Base-by-base conservation (phyloP, 805 yeast genomes). In the Henningerozyma blattae region DNA sequence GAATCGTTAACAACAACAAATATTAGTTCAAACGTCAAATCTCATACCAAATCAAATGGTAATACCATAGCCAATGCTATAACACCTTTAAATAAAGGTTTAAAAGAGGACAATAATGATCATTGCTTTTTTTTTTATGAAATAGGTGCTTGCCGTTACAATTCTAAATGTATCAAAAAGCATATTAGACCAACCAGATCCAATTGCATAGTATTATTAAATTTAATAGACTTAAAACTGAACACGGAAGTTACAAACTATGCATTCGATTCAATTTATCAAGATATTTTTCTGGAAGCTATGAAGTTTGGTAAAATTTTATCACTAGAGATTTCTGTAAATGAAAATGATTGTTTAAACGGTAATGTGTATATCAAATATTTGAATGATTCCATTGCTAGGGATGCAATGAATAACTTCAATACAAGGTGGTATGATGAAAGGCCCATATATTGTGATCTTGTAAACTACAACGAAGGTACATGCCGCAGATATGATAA, bases 91-190 rank as follows among this genome's bases (percentile, higher is more conserved):
- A n/a, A n/a, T n/a, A n/a, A n/a, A n/a, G n/a, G n/a, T n/a, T n/a
- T n/a, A n/a, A n/a, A n/a, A n/a, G n/a, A n/a, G n/a, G n/a, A n/a
- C n/a, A n/a, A 20, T 7, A 20, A 20, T 20, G 10, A 20, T 20
- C 7, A 20, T 10, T 20, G 22, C 10, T 24, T 24, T 26, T 86
- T 86, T 51, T 85, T 76, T 50, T 64, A 68, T 41, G 83, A 79
- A 52, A 82, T 85, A 20, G 97, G 97, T 1, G 93, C 95, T 0
- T 87, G 97, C 48, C 67, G 95, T 39, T 95, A 87, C 54, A 95
- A 95, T 1, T 86, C 77, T 38, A 78, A 77, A 46, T 87, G 97
- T 32, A 75, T 85, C 7, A 64, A 89, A 46, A 68, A 67, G 36
- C 87, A 86, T 54, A 63, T 69, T 15, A 69, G 69, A 44, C 95